Evolutionary conservation across 768 basidiomycete species (phyloP).

Genomic region (Boletus reticulatus): DNA sequence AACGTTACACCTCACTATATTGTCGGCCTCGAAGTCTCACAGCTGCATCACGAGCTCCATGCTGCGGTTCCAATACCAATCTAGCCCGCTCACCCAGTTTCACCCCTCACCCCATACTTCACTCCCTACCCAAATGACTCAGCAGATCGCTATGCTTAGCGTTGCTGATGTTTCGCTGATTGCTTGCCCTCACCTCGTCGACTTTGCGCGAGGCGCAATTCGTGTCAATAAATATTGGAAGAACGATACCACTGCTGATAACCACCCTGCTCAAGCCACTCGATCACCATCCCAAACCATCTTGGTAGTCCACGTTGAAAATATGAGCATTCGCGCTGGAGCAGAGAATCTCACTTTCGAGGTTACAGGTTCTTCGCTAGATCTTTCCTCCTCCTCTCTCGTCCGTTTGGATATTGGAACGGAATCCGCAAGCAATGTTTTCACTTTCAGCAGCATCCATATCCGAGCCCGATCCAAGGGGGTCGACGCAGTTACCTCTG

Average conservation of each 20-base stretch:
- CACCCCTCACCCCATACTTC: constrained; percentile 17
- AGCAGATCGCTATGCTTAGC: constrained; percentile 32
- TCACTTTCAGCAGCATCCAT: constrained; percentile 50
- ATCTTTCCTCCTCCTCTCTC: constrained; percentile 23
- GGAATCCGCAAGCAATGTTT: constrained; percentile 46
- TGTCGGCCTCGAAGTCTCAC: constrained; percentile 20
- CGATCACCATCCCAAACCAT: constrained; percentile 30
- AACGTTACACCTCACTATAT: constrained; percentile 17
- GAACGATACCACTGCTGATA: not conserved
- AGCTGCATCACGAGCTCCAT: constrained; percentile 24
- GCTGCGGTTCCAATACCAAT: constrained; percentile 26
- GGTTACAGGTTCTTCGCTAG: constrained; percentile 40
- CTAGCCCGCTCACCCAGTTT: constrained; percentile 5
- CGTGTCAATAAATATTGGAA: constrained; percentile 45
- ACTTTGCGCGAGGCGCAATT: constrained; percentile 54
- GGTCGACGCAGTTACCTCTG: constrained; percentile 38
- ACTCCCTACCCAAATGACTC: constrained; percentile 8
- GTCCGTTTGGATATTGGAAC: constrained; percentile 18
- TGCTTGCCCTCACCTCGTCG: constrained; percentile 58
- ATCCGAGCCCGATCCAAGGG: constrained; percentile 54
- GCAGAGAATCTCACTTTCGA: constrained; percentile 72
- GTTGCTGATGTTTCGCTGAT: constrained; percentile 41
- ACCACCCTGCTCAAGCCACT: not conserved
- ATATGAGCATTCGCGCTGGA: constrained; percentile 56
- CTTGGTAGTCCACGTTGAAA: constrained; percentile 40